Evolutionary conservation across 2,329 filamentous ascomycete genomes (phyloP), one percentile per base, ranked within the genome.

Genomic region (Aspergillus persii): DNA sequence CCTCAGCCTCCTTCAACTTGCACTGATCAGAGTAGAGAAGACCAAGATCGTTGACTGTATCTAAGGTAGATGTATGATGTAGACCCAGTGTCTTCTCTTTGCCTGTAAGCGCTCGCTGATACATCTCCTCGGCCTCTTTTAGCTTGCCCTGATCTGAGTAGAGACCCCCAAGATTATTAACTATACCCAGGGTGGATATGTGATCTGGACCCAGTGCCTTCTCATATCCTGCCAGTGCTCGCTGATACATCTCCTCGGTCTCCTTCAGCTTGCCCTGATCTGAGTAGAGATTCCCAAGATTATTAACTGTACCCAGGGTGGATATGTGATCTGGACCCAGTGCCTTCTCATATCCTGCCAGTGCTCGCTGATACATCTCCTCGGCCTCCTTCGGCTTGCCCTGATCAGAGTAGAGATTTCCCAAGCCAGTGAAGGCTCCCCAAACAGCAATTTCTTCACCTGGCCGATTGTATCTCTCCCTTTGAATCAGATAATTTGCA

Each of bases 401-500:
- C 8, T 51, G 60, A 23, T 61, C 26, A 46, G n/a, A 47, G 56
- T 62, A 61, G 55, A 58, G 59, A 48, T 48, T 29, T 26, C 65
- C 66, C 18, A 66, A 46, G 7, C 48, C 39, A 48, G 55, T 11
- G 1, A 63, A 56, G 31, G 60, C 61, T 29, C 23, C 31, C 36
- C 48, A 53, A 39, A 60, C 12, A 61, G 15, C 18, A 12, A n/a
- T 53, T 54, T 29, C 50, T 46, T 12, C 41, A 9, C 8, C 48
- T 3, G 5, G 11, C 23, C 46, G 44, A 47, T 39, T 29, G 56
- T 31, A 51, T 9, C 15, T 31, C n/a, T n/a, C n/a, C n/a, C 36
- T 18, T 41, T 51, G 33, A 54, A 48, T 30, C 15, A 66, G 36
- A 56, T 59, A 39, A 53, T 60, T 62, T 27, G 63, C 60, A 54